Evolutionary conservation across 768 basidiomycete genomes (phyloP), one percentile per base, ranked within the genome.

Genomic region (Terana coerulea): DNA sequence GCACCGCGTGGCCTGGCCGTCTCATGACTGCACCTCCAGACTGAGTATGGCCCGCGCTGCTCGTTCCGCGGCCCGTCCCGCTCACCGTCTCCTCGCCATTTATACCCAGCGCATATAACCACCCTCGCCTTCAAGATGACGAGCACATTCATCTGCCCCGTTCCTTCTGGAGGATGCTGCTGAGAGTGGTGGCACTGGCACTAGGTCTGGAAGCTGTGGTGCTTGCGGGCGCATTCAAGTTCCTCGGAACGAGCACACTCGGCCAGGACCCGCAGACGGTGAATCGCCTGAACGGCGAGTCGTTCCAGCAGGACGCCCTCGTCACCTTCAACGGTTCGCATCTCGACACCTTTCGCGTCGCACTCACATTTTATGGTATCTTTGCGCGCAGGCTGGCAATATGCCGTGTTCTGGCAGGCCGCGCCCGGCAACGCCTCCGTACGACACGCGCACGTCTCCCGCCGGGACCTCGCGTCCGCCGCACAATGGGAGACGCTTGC

Each of bases 261-360:
- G 67, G 67, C 8, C 54, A 53, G 7, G 68, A 70, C 54, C 68
- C 71, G 4, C 62, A 61, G 47, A 70, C 69, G 1, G 63, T 65
- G 3, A 69, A 72, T 47, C 49, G 66, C 21, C 59, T 71, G 25
- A 70, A 70, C 33, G 70, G 68, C 2, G 69, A 71, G 53, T 67
- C 69, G 11, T 71, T 68, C 46, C 69, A 71, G 50, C 68, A 70
- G 49, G 68, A 72, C 46, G 59, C 65, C 1, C 43, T 69, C 2
- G 61, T 61, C 4, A 67, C 69, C 0, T 69, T 68, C 57, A 64
- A 67, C n/a, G 67, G 67, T 63, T 26, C 37, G 62, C 37, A n/a
- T 4, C 15, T 5, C n/a, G 14, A 12, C 29, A 9, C 17, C 3
- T 12, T 24, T 19, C 15, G 29, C 6, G 15, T 50, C 14, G 11